Percentiles rank a stretch among this genome's conserved stretches.
Conservation (phyloP, 495 filamentous ascomycete species). For the Tuber borchii region DNA sequence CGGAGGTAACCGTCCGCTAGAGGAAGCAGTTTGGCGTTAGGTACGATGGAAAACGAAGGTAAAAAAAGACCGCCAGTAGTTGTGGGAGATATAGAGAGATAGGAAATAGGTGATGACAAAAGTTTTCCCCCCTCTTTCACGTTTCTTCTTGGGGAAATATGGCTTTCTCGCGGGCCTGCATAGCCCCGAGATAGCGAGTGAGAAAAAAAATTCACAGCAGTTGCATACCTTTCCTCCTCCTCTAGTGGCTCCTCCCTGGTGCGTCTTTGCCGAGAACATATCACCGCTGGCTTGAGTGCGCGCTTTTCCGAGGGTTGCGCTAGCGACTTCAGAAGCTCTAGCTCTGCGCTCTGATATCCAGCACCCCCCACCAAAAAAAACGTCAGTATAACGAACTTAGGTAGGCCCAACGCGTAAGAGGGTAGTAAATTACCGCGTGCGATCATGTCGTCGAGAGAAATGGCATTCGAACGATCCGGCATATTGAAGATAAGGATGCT, state of each 20-base stretch:
- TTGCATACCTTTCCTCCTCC: constrained; percentile 36
- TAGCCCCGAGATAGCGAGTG: not conserved
- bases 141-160: not conserved
- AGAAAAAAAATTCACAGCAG: constrained; percentile 1
- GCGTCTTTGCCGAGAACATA: not conserved
- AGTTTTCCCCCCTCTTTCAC: constrained; percentile 18
- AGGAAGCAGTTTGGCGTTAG: constrained; percentile 33
- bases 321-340: constrained; percentile 37
- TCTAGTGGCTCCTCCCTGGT: constrained; percentile 9
- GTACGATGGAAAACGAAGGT: constrained; percentile 25
- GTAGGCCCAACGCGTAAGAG: not conserved
- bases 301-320: constrained; percentile 35
- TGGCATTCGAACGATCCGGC: not conserved
- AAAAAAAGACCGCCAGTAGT: constrained; percentile 21
- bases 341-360: constrained; percentile 29
- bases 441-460: constrained; percentile 1
- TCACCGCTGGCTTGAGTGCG: constrained; percentile 19
- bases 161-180: not conserved
- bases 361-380: not conserved
- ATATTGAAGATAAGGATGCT: not conserved
- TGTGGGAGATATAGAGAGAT: constrained; percentile 22
- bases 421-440: not conserved
- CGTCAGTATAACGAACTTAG: not conserved
- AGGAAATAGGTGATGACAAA: constrained; percentile 30
- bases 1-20: constrained; percentile 25